Evolutionary conservation across 768 basidiomycete species (phyloP).

Genomic region (Kwoniella shandongensis): DNA sequence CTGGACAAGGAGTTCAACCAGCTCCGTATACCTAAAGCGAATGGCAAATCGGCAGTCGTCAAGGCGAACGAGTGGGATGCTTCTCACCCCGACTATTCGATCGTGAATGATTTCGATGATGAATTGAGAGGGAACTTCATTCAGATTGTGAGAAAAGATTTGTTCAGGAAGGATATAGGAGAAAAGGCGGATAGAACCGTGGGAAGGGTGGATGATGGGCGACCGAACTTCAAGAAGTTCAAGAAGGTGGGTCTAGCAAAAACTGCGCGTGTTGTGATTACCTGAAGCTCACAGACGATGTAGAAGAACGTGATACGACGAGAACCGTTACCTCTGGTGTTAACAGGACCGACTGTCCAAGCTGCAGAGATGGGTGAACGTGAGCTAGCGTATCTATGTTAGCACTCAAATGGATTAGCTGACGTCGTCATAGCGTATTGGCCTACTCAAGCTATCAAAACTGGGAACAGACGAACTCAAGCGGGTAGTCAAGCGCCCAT

Average conservation of each 20-base stretch:
- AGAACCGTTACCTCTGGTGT: constrained; percentile 34
- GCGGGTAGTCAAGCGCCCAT: constrained; percentile 11
- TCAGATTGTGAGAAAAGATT: constrained; percentile 46
- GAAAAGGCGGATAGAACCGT: constrained; percentile 8
- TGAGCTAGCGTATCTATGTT: constrained; percentile 17
- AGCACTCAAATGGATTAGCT: constrained; percentile 1
- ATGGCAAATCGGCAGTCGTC: constrained; percentile 11
- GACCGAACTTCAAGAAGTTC: constrained; percentile 53
- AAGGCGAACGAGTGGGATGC: constrained; percentile 24
- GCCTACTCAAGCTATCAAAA: constrained; percentile 22
- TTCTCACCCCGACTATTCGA: constrained; percentile 36
- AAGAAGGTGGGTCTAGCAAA: constrained; percentile 44
- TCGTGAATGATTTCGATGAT: constrained; percentile 46
- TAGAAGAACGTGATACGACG: constrained; percentile 41
- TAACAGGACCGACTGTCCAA: constrained; percentile 26
- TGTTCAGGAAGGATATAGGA: constrained; percentile 48
- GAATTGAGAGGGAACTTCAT: constrained; percentile 51
- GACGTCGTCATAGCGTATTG: constrained; percentile 37
- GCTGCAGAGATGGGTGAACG: constrained; percentile 43
- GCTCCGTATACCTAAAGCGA: constrained; percentile 44
- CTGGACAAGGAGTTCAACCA: constrained; percentile 52
- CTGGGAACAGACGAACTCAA: constrained; percentile 5
- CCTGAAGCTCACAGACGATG: neutral
- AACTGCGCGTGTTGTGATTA: neutral
- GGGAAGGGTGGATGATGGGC: constrained; percentile 27